Conservation (phyloP, 1,284 basidiomycete species). For the Hymenochaete sp. region DNA sequence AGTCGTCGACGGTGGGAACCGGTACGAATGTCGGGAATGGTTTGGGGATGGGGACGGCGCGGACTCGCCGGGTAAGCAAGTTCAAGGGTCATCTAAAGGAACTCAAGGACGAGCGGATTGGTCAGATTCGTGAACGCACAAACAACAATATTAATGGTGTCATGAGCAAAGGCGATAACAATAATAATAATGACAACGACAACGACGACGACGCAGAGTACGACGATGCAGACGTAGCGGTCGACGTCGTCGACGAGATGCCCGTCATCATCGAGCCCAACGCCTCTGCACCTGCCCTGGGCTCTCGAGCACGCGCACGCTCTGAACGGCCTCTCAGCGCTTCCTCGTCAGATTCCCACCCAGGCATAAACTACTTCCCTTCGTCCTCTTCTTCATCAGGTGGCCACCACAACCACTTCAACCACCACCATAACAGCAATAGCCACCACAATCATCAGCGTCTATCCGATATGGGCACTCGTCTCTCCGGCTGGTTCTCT, state of each 20-base stretch:
- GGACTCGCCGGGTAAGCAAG: slow-evolving; percentile 20
- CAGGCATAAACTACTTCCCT: slow-evolving; percentile 29
- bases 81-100: slow-evolving; percentile 20
- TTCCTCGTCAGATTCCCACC: slow-evolving; percentile 35
- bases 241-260: slow-evolving; percentile 32
- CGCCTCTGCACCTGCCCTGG: slow-evolving; percentile 24
- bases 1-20: slow-evolving; percentile 6
- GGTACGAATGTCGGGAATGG: no score
- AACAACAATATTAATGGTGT: no score
- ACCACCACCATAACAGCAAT: no score
- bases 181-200: no score
- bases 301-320: slow-evolving; percentile 33
- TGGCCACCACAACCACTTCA: no score
- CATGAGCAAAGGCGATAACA: no score
- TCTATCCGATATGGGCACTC: slow-evolving; percentile 46
- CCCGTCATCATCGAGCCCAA: slow-evolving; percentile 46
- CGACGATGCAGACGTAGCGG: background rate
- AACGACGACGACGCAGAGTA: slow-evolving; percentile 16
- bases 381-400: slow-evolving; percentile 15
- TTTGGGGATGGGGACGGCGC: no score
- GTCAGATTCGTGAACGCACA: slow-evolving; percentile 25
- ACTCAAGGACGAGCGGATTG: slow-evolving; percentile 24
- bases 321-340: slow-evolving; percentile 38
- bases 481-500: slow-evolving; percentile 70
- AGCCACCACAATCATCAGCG: slow-evolving; percentile 20